Conservation (phyloP, 768 basidiomycete genomes). For the Collybia sp. region DNA sequence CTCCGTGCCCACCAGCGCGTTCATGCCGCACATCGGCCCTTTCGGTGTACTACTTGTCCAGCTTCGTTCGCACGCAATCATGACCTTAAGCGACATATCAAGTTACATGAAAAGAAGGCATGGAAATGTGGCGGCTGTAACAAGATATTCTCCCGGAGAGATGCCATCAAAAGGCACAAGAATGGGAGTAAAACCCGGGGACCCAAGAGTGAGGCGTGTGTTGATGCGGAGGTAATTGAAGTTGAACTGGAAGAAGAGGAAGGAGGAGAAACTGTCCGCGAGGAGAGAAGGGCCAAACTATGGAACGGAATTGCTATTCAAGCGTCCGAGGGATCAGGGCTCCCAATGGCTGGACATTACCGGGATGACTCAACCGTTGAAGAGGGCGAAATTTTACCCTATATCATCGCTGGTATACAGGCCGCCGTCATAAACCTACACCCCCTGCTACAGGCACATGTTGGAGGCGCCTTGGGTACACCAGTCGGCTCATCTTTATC, state of each 20-base stretch:
- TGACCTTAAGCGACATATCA: conserved; percentile 74
- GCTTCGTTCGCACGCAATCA: conserved; percentile 78
- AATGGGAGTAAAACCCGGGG: conserved; percentile 51
- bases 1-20: conserved; percentile 69
- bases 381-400: conserved; percentile 57
- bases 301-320: conserved; percentile 58
- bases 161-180: conserved; percentile 78
- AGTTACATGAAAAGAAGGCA: conserved; percentile 66
- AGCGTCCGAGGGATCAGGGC: conserved; percentile 19
- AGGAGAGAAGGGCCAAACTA: conserved; percentile 57
- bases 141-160: conserved; percentile 71
- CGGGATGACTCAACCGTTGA: conserved; percentile 34
- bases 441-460: conserved; percentile 49
- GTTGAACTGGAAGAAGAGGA: conserved; percentile 44
- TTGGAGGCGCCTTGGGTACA: conserved; percentile 49
- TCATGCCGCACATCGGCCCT: conserved; percentile 63
- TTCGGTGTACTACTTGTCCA: conserved; percentile 58
- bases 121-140: conserved; percentile 73
- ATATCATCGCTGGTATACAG: conserved; percentile 45
- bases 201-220: conserved; percentile 46
- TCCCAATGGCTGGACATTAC: conserved; percentile 13
- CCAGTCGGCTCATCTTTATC: conserved; percentile 24
- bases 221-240: conserved; percentile 56
- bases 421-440: conserved; percentile 50
- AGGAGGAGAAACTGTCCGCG: conserved; percentile 41